phyloP scores from a whole-genome alignment of 208 protist species.

The Acanthamoeba quina region DNA sequence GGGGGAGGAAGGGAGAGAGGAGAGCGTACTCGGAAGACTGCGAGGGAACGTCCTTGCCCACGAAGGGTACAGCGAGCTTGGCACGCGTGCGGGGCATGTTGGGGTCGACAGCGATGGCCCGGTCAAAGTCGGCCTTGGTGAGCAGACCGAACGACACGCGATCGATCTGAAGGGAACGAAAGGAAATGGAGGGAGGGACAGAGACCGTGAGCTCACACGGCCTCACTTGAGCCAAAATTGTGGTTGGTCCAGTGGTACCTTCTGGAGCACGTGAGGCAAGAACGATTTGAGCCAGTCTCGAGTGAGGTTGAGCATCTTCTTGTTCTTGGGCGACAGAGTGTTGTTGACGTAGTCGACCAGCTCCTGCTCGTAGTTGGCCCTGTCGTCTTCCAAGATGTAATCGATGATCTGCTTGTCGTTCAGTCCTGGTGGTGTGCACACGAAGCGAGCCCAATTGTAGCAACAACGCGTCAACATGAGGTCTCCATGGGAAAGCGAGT shows the following conservation, averaged over 20 bases:
- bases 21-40: slow-evolving; percentile 90
- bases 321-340: slow-evolving; percentile 79
- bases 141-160: slow-evolving; percentile 95
- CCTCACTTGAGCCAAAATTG: not conserved
- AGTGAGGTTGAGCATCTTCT: slow-evolving; percentile 94
- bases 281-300: slow-evolving; percentile 94
- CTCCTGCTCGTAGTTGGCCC: slow-evolving; percentile 68
- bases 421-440: not conserved
- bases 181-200: not conserved
- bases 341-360: slow-evolving; percentile 63
- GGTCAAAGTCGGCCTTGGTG: slow-evolving; percentile 88
- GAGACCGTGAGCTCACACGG: not conserved
- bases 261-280: slow-evolving; percentile 93
- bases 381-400: slow-evolving; percentile 69
- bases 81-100: slow-evolving; percentile 91
- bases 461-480: not conserved
- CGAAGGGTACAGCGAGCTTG: slow-evolving; percentile 95
- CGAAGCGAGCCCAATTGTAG: not conserved
- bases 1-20: not conserved
- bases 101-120: slow-evolving; percentile 80
- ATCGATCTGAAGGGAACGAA: slow-evolving; percentile 94
- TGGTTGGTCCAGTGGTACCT: slow-evolving; percentile 46
- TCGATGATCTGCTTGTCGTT: slow-evolving; percentile 73
- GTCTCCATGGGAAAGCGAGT: not conserved
- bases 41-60: slow-evolving; percentile 97